Evolutionary conservation across 352 stramenopile genomes (phyloP), one percentile per base, ranked within the genome.

Genomic region (Phytophthora megakarya): DNA sequence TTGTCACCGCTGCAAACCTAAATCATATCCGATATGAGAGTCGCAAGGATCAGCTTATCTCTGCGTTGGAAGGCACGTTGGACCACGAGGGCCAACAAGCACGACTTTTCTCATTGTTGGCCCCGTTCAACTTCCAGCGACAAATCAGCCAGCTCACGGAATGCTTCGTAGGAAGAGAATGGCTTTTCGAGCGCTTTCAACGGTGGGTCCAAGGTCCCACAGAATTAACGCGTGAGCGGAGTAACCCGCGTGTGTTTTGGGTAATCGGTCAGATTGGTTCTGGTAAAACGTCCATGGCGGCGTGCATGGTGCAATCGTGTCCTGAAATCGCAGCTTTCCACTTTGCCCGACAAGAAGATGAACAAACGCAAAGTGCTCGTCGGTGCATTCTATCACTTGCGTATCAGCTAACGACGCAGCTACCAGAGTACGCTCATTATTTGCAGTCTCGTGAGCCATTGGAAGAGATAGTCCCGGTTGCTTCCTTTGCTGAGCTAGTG

Each of bases 11-110:
- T 0, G 45, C 49, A 25, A 48, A 58, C 6, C 65, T 92, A 22
- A 92, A 92, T 58, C 62, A 47, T 4, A 47, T 83, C 11, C 76
- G 83, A n/a, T 92, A 90, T 51, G 50, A 58, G 3, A 63, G 71
- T 9, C 81, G 81, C 3, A 68, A 71, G 7, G 70, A 79, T 3
- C 84, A 90, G 37, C 73, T 92, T 19, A 63, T 82, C 15, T 81
- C 69, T 16, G 84, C 84, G 0, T 42, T 92, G 7, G 59, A 73
- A 45, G 73, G 84, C 4, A 86, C 84, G 39, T 57, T 92, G 10
- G 84, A 92, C 58, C 84, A 92, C 56, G 84, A 92, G 25, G 84
- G 84, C 0, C 84, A 90, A 48, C 81, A 92, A 48, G 75, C 84
- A 9, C 72, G 84, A 2, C 72, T 92, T 13, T 89, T 86, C 30